Evolutionary conservation across 2,329 filamentous ascomycete genomes (phyloP).

Genomic region (Trichoderma sp.): DNA sequence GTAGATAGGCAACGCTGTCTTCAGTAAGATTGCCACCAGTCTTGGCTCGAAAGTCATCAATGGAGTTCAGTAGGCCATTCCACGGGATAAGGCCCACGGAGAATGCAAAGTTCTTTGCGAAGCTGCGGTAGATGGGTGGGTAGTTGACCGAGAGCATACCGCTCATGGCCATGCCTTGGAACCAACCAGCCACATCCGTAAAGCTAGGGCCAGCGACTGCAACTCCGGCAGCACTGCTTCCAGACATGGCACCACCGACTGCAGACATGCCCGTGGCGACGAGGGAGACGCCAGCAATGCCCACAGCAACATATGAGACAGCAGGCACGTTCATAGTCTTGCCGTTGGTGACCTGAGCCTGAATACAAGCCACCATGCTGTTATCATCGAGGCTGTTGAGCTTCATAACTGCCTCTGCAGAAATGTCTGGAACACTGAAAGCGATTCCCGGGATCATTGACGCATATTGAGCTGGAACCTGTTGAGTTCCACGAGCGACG

Average conservation of each 20-base stretch:
- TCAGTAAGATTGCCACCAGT: slow-evolving; percentile 85
- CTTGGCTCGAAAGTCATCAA: slow-evolving; percentile 74
- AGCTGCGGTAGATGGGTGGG: slow-evolving; percentile 82
- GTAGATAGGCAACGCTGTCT: slow-evolving; percentile 72
- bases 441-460: slow-evolving; percentile 81
- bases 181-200: slow-evolving; percentile 79
- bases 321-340: slow-evolving; percentile 74
- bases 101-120: slow-evolving; percentile 91
- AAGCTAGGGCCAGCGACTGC: slow-evolving; percentile 78
- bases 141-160: slow-evolving; percentile 93
- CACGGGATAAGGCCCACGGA: slow-evolving; percentile 81
- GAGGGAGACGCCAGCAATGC: slow-evolving; percentile 81
- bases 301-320: slow-evolving; percentile 79
- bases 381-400: slow-evolving; percentile 61
- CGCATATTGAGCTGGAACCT: slow-evolving; percentile 69
- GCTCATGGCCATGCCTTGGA: slow-evolving; percentile 91
- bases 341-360: slow-evolving; percentile 79
- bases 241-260: slow-evolving; percentile 52
- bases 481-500: slow-evolving; percentile 66
- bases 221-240: slow-evolving; percentile 52
- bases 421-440: slow-evolving; percentile 86
- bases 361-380: slow-evolving; percentile 73
- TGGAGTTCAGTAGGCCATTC: slow-evolving; percentile 73
- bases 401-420: slow-evolving; percentile 77
- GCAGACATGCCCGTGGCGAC: slow-evolving; percentile 70